Evolutionary conservation across 352 stramenopile genomes (phyloP).

Genomic region (Phytophthora kernoviae): DNA sequence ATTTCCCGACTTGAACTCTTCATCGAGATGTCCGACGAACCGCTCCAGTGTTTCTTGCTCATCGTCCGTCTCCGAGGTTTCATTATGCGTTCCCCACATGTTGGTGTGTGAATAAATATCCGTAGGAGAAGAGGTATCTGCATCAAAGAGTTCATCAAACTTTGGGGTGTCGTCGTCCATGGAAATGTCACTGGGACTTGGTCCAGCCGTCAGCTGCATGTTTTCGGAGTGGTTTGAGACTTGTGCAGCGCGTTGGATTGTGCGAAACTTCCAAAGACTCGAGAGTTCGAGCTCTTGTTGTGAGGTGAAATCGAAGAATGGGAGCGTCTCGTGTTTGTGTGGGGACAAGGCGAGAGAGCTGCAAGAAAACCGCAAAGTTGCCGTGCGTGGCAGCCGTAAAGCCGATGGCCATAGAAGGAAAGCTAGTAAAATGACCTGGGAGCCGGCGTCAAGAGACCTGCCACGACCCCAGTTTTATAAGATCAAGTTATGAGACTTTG

Average conservation of each 20-base stretch:
- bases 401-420: conserved; percentile 28
- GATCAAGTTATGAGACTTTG: conserved; percentile 18
- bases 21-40: conserved; percentile 16
- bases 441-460: conserved; percentile 26
- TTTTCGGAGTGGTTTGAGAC: too few species aligned
- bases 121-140: conserved; percentile 18
- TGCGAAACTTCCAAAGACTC: conserved; percentile 5
- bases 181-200: neutral
- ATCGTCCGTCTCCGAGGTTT: conserved; percentile 32
- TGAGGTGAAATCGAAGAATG: conserved; percentile 23
- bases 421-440: conserved; percentile 28
- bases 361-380: conserved; percentile 40
- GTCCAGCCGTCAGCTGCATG: conserved; percentile 1
- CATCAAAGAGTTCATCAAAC: conserved; percentile 32
- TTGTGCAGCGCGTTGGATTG: conserved; percentile 2
- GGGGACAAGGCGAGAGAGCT: conserved; percentile 17
- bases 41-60: conserved; percentile 14
- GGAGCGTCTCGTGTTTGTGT: neutral
- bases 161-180: conserved; percentile 12
- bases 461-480: conserved; percentile 12
- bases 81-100: conserved; percentile 13
- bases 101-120: conserved; percentile 6
- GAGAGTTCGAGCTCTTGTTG: conserved; percentile 6
- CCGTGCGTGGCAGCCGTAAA: conserved; percentile 40
- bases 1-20: neutral